A percentile compares a stretch with the other conserved stretches of the same genome.
These are phyloP conservation scores for Cyberlindnera mycetangii DNA, from an alignment of 805 yeast genomes.

Conservation along the genomic window DNA sequence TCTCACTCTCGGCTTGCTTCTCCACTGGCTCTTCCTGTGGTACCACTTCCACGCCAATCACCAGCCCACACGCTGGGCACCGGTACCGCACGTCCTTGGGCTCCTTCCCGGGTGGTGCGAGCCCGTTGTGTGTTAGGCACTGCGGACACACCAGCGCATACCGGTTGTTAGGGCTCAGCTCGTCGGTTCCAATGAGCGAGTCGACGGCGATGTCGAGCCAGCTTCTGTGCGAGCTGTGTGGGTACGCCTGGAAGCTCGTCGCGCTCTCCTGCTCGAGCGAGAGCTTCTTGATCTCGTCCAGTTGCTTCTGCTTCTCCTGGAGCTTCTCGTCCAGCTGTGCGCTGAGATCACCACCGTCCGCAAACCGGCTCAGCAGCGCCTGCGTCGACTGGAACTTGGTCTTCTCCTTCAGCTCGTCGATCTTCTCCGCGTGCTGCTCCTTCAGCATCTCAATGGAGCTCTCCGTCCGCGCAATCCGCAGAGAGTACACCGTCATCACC, in stretches of 20 bases:
- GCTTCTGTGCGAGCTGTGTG: not conserved
- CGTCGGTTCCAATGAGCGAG: conserved; percentile 58
- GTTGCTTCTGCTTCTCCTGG: conserved; percentile 35
- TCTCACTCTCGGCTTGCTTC: too few species aligned
- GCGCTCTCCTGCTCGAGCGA: conserved; percentile 25
- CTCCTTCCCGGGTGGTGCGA: conserved; percentile 67
- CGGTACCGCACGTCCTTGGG: conserved; percentile 51
- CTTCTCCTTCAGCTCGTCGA: conserved; percentile 64
- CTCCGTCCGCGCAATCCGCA: conserved; percentile 12
- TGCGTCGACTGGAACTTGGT: conserved; percentile 77
- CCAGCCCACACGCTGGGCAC: conserved; percentile 63
- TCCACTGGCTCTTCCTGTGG: too few species aligned
- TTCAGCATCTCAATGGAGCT: conserved; percentile 33
- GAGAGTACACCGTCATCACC: conserved; percentile 1
- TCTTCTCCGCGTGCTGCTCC: conserved; percentile 47
- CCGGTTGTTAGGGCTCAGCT: conserved; percentile 53
- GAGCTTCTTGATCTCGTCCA: conserved; percentile 35
- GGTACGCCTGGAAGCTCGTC: conserved; percentile 6
- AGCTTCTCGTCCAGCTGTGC: conserved; percentile 43
- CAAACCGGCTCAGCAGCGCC: conserved; percentile 65
- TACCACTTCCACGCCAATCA: conserved; percentile 28
- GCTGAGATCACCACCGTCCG: conserved; percentile 48
- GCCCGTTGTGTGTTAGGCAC: conserved; percentile 74
- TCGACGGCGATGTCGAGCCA: conserved; percentile 39
- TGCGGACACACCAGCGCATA: conserved; percentile 68